phyloP scores from a whole-genome alignment of 768 basidiomycete genomes.

The Psilocybe tampanensis region DNA sequence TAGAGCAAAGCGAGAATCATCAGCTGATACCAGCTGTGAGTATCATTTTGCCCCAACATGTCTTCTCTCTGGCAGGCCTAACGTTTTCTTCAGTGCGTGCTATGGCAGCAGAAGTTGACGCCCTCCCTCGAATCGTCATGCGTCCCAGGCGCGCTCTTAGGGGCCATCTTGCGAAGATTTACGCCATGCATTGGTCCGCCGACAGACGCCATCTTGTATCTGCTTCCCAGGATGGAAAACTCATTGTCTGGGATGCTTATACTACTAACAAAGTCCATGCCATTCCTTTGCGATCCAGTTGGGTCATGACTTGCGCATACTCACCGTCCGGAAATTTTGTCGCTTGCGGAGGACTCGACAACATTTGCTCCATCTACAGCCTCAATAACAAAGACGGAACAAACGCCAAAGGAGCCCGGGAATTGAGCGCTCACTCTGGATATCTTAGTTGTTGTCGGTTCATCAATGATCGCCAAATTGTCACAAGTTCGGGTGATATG shows the following conservation, averaged over 20 bases:
- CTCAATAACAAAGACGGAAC: slow-evolving; percentile 81
- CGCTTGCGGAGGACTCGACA: slow-evolving; percentile 98
- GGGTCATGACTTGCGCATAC: slow-evolving; percentile 99
- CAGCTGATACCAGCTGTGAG: slow-evolving; percentile 97
- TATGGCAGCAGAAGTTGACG: slow-evolving; percentile 97
- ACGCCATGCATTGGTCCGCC: slow-evolving; percentile 99
- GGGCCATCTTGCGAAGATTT: slow-evolving; percentile 98
- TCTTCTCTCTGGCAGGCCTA: slow-evolving; percentile 8
- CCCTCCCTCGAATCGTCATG: slow-evolving; percentile 96
- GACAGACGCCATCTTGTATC: slow-evolving; percentile 98
- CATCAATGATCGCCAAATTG: slow-evolving; percentile 98
- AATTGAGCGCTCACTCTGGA: slow-evolving; percentile 96
- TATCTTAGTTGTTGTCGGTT: slow-evolving; percentile 99
- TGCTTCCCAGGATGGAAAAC: slow-evolving; percentile 98
- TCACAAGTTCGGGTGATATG: slow-evolving; percentile 98
- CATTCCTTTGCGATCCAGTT: slow-evolving; percentile 95
- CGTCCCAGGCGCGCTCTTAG: slow-evolving; percentile 92
- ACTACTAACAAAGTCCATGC: slow-evolving; percentile 99
- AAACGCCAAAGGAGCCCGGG: slow-evolving; percentile 86
- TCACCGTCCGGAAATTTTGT: slow-evolving; percentile 97
- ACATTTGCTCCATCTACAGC: slow-evolving; percentile 99
- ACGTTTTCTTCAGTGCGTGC: slow-evolving; percentile 71
- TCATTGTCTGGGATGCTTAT: slow-evolving; percentile 99
- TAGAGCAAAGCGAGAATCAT: slow-evolving; percentile 91
- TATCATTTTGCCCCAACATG: slow-evolving; percentile 24